Evolutionary conservation across 2,329 filamentous ascomycete species (phyloP), one percentile per base, ranked within the genome.

Genomic region (Fusarium odoratissimum): DNA sequence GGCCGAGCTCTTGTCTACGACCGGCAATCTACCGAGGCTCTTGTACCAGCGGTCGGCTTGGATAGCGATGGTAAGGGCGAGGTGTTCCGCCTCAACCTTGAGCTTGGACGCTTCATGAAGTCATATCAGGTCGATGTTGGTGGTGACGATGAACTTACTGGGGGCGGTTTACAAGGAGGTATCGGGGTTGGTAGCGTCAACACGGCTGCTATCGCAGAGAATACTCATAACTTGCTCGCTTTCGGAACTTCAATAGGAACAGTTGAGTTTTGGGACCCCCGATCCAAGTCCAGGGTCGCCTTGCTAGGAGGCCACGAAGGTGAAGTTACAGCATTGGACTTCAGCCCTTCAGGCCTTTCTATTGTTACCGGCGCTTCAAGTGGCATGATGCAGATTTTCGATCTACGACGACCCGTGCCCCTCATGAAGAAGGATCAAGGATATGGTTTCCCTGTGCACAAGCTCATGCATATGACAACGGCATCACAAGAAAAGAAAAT

Each of bases 161-260:
- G 91, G 23, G 91, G 91, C 41, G 91, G 95, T 4, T 82, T 98
- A 33, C 95, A 98, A 80, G 95, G 95, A 65, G 93, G 95, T 54
- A 93, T 98, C 51, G 88, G 92, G 64, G 92, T 94, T 1, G 95
- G 95, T 19, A 92, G 92, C 56, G 95, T 98, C 58, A 98, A 98
- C 79, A 91, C 91, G 12, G 95, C 91, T 17, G 92, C 95, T 6
- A 90, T 97, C 67, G 96, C 96, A 6, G 94, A 98, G 79, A 89
- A 92, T 44, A 95, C 93, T 52, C 96, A 99, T 81, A 96, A 96
- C 63, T 86, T 99, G 8, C 87, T 95, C 38, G 95, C 95, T 1
- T 99, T 99, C 77, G 96, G 97, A 58, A 99, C 96, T 2, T 95
- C 94, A 6, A 85, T 96, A 63, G 95, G 96, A n/a, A 97, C 95